These are phyloP conservation scores for Neocucurbitaria cava DNA, from an alignment of 2,329 filamentous ascomycete species.

Conservation along the genomic window DNA sequence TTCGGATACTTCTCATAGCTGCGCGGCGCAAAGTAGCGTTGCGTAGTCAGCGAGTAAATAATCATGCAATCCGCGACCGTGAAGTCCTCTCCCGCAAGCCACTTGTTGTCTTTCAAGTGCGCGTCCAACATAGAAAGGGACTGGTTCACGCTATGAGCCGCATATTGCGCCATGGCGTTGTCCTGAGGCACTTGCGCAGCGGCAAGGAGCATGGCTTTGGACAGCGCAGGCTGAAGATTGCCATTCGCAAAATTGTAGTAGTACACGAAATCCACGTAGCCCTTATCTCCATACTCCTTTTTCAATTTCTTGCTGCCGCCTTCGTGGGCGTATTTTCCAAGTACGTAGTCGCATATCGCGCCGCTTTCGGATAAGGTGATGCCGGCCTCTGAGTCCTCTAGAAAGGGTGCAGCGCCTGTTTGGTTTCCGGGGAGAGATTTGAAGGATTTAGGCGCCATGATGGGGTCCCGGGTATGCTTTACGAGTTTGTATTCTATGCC, in stretches of 20 bases:
- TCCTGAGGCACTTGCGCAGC: conserved; percentile 30
- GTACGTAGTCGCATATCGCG: conserved; percentile 68
- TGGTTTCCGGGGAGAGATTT: conserved; percentile 34
- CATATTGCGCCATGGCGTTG: conserved; percentile 19
- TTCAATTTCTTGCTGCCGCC: conserved; percentile 9
- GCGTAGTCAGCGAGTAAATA: conserved; percentile 66
- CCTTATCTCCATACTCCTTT: conserved; percentile 48
- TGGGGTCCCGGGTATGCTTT: conserved; percentile 54
- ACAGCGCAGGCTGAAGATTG: conserved; percentile 45
- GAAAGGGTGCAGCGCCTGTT: conserved; percentile 63
- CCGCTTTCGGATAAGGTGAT: conserved; percentile 59
- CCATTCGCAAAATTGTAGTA: conserved; percentile 65
- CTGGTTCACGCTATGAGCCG: conserved; percentile 38
- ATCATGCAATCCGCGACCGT: conserved; percentile 70
- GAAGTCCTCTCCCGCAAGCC: conserved; percentile 66
- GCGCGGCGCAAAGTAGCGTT: conserved; percentile 56
- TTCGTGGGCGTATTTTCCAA: conserved; percentile 53
- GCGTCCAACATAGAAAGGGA: conserved; percentile 56
- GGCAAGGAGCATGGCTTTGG: conserved; percentile 35
- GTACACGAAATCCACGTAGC: conserved; percentile 66
- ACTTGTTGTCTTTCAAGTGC: conserved; percentile 56
- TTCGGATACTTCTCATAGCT: conserved; percentile 21
- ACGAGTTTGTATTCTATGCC: conserved; percentile 59
- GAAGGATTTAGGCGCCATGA: conserved; percentile 27
- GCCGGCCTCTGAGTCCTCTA: conserved; percentile 60